These are phyloP conservation scores for Pleurotus djamor DNA, from an alignment of 768 basidiomycete genomes.

Conservation along the genomic window DNA sequence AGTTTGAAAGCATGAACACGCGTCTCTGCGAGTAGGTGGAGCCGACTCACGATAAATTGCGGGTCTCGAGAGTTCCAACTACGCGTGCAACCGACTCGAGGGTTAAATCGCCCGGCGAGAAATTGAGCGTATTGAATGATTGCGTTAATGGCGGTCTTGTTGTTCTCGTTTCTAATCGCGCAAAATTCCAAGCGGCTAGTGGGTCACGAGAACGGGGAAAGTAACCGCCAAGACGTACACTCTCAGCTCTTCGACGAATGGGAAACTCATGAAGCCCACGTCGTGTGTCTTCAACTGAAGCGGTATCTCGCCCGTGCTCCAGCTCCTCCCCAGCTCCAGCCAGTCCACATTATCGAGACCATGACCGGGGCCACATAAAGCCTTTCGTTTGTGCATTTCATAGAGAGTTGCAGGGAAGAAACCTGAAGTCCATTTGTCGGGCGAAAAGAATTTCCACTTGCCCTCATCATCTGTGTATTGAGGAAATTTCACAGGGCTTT, in stretches of 20 bases:
- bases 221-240: slow-evolving; percentile 54
- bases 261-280: slow-evolving; percentile 69
- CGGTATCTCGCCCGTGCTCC: slow-evolving; percentile 48
- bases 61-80: too few species aligned
- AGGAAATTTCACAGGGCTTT: slow-evolving; percentile 47
- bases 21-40: too few species aligned
- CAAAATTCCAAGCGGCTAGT: not conserved
- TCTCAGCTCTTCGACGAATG: slow-evolving; percentile 59
- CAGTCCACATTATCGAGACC: slow-evolving; percentile 43
- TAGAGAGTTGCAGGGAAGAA: slow-evolving; percentile 66
- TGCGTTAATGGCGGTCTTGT: slow-evolving; percentile 51
- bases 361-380: slow-evolving; percentile 38
- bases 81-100: too few species aligned
- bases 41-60: too few species aligned
- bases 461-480: slow-evolving; percentile 56
- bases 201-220: too few species aligned
- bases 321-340: slow-evolving; percentile 48
- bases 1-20: too few species aligned
- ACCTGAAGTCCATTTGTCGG: slow-evolving; percentile 66
- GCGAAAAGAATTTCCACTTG: slow-evolving; percentile 48
- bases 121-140: slow-evolving; percentile 54
- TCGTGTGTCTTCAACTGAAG: slow-evolving; percentile 56
- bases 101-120: slow-evolving; percentile 60
- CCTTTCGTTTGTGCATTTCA: slow-evolving; percentile 50
- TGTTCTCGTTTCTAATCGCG: slow-evolving; percentile 60